phyloP scores from a whole-genome alignment of 345 rosid species.

The Rhodamnia rubescens region DNA sequence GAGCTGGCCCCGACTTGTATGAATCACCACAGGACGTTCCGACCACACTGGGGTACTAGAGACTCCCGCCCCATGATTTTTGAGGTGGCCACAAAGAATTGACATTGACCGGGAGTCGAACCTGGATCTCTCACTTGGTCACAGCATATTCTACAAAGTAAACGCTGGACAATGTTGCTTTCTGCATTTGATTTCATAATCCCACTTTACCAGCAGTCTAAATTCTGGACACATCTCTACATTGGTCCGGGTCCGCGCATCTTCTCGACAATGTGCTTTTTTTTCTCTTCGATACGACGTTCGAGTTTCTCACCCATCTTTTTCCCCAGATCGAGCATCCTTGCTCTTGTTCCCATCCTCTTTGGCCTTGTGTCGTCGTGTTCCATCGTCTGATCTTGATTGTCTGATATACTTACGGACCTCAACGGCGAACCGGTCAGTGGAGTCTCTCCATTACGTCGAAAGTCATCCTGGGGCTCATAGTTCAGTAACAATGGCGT shows the following conservation, averaged over 20 bases:
- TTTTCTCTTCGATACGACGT: conserved; percentile 71
- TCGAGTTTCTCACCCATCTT: conserved; percentile 89
- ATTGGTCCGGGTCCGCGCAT: conserved; percentile 67
- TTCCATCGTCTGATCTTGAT: conserved; percentile 3
- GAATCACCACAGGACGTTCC: background rate
- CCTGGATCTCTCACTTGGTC: too few species aligned
- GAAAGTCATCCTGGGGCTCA: conserved; percentile 17
- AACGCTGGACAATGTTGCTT: background rate
- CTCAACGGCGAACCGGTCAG: conserved; percentile 12
- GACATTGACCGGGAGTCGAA: too few species aligned
- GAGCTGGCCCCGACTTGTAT: background rate
- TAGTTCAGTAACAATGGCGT: conserved; percentile 35
- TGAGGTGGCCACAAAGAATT: background rate
- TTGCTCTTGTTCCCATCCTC: conserved; percentile 56
- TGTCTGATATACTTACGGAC: background rate
- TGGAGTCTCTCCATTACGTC: conserved; percentile 10
- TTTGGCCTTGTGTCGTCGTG: conserved; percentile 46
- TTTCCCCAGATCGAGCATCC: conserved; percentile 74
- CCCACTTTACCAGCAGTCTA: background rate
- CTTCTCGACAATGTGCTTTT: conserved; percentile 73
- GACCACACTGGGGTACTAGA: background rate
- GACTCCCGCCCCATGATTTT: background rate
- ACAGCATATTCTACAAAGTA: background rate
- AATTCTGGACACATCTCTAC: background rate
- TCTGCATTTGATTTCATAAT: background rate